A percentile compares a stretch with the other conserved stretches of the same genome.
phyloP scores from a whole-genome alignment of 139 green algal species.

The Microglena sp. region DNA sequence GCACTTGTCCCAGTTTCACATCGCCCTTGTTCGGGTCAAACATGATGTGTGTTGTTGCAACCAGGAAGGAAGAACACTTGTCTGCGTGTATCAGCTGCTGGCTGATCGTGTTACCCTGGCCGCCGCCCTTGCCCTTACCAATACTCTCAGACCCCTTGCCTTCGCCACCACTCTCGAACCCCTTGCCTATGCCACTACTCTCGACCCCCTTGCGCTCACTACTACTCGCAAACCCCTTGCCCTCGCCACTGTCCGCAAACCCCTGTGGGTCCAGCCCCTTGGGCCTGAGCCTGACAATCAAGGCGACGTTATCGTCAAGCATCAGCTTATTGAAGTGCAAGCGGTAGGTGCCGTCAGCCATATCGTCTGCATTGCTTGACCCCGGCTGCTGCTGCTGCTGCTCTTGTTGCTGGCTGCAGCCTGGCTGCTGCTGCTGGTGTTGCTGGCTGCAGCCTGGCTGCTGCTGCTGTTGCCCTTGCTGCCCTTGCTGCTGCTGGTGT shows the following conservation, averaged over 20 bases:
- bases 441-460: too few species aligned
- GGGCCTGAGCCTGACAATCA: slow-evolving; percentile 15
- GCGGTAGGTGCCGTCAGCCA: too few species aligned
- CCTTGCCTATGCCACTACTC: slow-evolving; percentile 7
- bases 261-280: too few species aligned
- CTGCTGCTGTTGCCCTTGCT: too few species aligned
- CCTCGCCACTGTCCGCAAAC: too few species aligned
- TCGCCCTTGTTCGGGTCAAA: slow-evolving; percentile 80
- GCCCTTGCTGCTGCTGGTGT: too few species aligned
- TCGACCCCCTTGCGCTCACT: slow-evolving; percentile 9
- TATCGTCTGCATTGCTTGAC: too few species aligned
- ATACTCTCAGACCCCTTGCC: too few species aligned
- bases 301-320: slow-evolving; percentile 73
- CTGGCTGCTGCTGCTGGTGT: too few species aligned
- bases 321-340: slow-evolving; percentile 42
- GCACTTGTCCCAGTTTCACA: slow-evolving; percentile 67
- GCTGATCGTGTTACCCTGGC: background rate
- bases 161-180: too few species aligned
- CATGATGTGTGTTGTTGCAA: slow-evolving; percentile 76
- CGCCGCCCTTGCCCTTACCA: background rate
- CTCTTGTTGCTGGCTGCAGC: too few species aligned
- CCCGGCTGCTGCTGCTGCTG: too few species aligned
- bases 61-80: slow-evolving; percentile 38
- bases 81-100: background rate
- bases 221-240: slow-evolving; percentile 5